phyloP scores from a whole-genome alignment of 768 basidiomycete species.

The Russula dissimulans region DNA sequence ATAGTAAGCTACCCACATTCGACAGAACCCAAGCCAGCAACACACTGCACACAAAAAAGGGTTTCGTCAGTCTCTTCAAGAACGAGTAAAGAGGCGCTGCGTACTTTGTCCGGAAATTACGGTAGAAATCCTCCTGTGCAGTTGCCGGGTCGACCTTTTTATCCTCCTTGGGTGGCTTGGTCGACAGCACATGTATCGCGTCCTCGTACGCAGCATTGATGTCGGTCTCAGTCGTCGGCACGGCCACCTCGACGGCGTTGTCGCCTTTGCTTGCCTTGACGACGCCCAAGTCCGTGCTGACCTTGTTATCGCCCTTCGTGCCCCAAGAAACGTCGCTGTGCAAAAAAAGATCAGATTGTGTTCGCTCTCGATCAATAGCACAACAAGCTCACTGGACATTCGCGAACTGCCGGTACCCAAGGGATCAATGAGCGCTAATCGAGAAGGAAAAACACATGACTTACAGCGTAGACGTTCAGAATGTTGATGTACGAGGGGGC shows the following conservation, averaged over 20 bases:
- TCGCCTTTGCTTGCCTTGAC: constrained; percentile 57
- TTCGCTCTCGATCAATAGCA: neutral
- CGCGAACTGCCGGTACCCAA: constrained; percentile 45
- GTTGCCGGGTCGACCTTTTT: constrained; percentile 51
- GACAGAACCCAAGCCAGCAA: constrained; percentile 83
- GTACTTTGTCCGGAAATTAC: constrained; percentile 81
- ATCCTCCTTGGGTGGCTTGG: constrained; percentile 69
- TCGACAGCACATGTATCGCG: constrained; percentile 71
- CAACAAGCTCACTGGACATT: constrained; percentile 52
- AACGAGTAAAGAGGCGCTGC: constrained; percentile 18
- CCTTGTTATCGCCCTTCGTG: constrained; percentile 89
- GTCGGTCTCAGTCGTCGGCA: constrained; percentile 84
- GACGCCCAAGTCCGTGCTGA: constrained; percentile 75
- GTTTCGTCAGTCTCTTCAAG: constrained; percentile 14
- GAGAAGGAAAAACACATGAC: constrained; percentile 18
- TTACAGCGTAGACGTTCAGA: constrained; percentile 80
- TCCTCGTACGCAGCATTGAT: constrained; percentile 87
- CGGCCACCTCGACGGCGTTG: constrained; percentile 77
- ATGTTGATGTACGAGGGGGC: constrained; percentile 92
- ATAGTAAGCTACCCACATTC: constrained; percentile 47
- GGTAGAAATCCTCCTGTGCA: constrained; percentile 78
- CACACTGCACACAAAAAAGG: constrained; percentile 35
- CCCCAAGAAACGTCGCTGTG: constrained; percentile 89
- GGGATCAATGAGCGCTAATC: neutral
- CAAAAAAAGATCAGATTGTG: neutral